Evolutionary conservation across 805 yeast genomes (phyloP), one percentile per base, ranked within the genome.

Genomic region (Yarrowia deformans): DNA sequence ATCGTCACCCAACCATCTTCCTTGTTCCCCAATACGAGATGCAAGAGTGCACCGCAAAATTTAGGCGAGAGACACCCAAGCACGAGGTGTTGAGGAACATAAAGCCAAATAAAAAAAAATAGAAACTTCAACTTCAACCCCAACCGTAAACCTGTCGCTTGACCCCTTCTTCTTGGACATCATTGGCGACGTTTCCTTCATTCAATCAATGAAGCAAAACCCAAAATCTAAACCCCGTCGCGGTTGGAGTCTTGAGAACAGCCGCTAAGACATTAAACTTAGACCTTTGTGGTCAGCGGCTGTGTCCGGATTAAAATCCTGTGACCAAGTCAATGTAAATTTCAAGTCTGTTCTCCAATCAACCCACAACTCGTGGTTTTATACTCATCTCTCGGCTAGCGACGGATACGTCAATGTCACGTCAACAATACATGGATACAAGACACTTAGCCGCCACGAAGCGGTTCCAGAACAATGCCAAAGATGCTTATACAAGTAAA

Each of bases 341-440:
- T 5, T 4, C 34, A 12, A 46, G 9, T 46, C 50, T 7, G n/a
- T 13, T 19, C 6, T 7, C 23, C 16, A 13, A 23, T 46, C 19
- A 8, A 34, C 10, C n/a, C 14, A 19, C 1, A 29, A 8, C 35
- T 23, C 52, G 18, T 6, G 35, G 32, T 3, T 48, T 32, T 23
- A 29, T 13, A 7, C 35, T 16, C 23, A 34, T n/a, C 55, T 34
- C 23, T 50, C 55, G 56, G 56, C 6, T 50, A 50, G 56, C 16
- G 29, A 18, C 56, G 56, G 56, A 18, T 50, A 50, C 40, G 56
- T 50, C 56, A 50, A 35, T 16, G 56, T 34, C 40, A 50, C 29
- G 56, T 50, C 56, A 50, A 35, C 40, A 6, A 9, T 34, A 29
- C 35, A 29, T 29, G 10, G 35, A 48, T 8, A 29, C 32, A 9